Percentiles rank a stretch among this genome's conserved stretches.
Evolutionary conservation across 805 yeast species (phyloP).

Genomic region (Sugiyamaella lignohabitans): DNA sequence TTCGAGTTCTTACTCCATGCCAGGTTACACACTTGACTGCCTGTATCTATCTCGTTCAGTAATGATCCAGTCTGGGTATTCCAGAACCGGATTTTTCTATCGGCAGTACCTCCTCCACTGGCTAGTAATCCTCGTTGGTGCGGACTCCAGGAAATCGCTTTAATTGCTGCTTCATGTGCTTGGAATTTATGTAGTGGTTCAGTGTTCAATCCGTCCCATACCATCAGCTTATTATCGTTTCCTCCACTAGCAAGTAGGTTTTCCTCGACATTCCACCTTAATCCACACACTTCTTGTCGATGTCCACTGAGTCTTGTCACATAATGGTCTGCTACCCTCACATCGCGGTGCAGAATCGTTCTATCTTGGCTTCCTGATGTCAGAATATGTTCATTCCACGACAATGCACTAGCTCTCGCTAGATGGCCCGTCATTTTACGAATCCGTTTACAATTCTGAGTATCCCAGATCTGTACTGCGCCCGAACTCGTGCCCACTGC

Average conservation of each 20-base stretch:
- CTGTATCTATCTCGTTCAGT: conserved; percentile 80
- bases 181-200: conserved; percentile 66
- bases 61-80: conserved; percentile 74
- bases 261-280: conserved; percentile 86
- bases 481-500: conserved; percentile 90
- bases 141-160: conserved; percentile 97
- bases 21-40: conserved; percentile 92
- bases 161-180: conserved; percentile 92
- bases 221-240: conserved; percentile 77
- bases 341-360: conserved; percentile 82
- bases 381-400: conserved; percentile 90
- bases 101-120: conserved; percentile 96
- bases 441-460: conserved; percentile 57
- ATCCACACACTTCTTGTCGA: conserved; percentile 93
- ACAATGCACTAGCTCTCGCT: conserved; percentile 74
- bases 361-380: conserved; percentile 85
- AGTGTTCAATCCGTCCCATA: conserved; percentile 75
- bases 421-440: conserved; percentile 91
- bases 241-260: conserved; percentile 94
- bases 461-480: conserved; percentile 87
- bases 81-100: conserved; percentile 86
- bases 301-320: conserved; percentile 67
- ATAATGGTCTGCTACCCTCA: conserved; percentile 76
- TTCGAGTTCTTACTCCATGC: conserved; percentile 89
- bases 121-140: conserved; percentile 92